Evolutionary conservation across 139 green algal species (phyloP).

Genomic region (Chlamydomonas schloesseri): DNA sequence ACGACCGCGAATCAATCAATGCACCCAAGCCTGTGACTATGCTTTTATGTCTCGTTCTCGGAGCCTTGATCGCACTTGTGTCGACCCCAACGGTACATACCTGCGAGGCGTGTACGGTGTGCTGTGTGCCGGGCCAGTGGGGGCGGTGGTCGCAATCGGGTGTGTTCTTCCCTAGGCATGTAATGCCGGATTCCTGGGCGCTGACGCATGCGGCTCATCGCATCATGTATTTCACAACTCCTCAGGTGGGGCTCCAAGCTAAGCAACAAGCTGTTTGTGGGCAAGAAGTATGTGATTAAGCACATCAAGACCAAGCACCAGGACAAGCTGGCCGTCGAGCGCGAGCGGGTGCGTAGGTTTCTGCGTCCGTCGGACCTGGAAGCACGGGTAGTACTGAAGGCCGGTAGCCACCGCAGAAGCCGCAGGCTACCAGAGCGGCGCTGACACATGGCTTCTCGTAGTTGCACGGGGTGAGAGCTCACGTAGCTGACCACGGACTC

Average conservation of each 20-base stretch:
- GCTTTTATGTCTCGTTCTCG: background rate
- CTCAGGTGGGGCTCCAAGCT: constrained; percentile 88
- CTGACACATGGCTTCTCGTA: no score
- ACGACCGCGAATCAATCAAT: background rate
- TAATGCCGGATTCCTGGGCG: no score
- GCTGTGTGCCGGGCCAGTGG: background rate
- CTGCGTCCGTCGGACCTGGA: no score
- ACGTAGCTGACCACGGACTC: no score
- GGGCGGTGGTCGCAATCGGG: no score
- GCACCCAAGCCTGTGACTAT: background rate
- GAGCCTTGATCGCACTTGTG: background rate
- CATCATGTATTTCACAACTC: no score
- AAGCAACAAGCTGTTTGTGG: constrained; percentile 89
- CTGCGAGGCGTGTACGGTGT: background rate
- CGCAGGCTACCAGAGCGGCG: no score
- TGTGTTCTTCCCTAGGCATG: no score
- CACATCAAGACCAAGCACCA: constrained; percentile 91
- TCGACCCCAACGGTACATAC: background rate
- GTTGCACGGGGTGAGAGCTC: no score
- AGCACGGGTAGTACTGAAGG: no score
- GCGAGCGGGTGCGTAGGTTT: constrained; percentile 51
- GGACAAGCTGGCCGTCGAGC: constrained; percentile 73
- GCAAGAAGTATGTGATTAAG: constrained; percentile 91
- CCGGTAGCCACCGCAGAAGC: no score
- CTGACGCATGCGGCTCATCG: no score